Base-by-base conservation (phyloP, 257 asterid species). In the Henckelia pumila region DNA sequence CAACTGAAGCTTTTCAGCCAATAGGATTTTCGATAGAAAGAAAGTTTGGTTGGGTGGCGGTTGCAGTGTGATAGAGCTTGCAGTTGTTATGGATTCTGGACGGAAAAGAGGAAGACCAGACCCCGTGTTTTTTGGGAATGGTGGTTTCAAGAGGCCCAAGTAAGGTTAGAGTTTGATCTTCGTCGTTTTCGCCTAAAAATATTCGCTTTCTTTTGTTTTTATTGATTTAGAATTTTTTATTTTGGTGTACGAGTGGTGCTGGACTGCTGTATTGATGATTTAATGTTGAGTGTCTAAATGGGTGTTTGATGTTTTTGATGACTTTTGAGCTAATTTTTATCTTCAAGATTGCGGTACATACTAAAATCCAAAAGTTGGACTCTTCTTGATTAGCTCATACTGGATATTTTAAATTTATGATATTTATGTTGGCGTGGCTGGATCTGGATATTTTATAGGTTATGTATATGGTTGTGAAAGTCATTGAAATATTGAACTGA, bases 101-200 rank as follows among this genome's bases (percentile, higher is more conserved):
- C 80, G 80, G 67, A 82, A 80, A 77, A 79, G 87, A 52, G 77
- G 76, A 17, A 73, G 87, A 75, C 57, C 56, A 0, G 77, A 72
- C 56, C 69, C 64, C 53, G 65, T 56, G 37, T 68, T 73, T 56
- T 66, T 69, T 33, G 79, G 83, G 23, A 67, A 79, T 61, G 87
- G 83, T 32, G 72, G 76, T 44, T 79, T 72, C 68, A 82, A 82
- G 59, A 75, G 23, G 69, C 61, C 77, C 14, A 79, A 61, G 69
- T 78, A 76, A 66, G 87, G 87, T 82, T 69, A 33, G 82, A 59
- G 26, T 35, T 26, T 50, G 30, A 70, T 76, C 19, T 47, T 70
- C 22, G 20, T n/a, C 5, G 13, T 14, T 71, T 29, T 29, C 28
- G 8, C 7, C 13, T 8, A 37, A 50, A 53, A 44, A 19, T 50